Evolutionary conservation across 169 alveolate genomes (phyloP), one percentile per base, ranked within the genome.

Genomic region (Plasmodium berghei): DNA sequence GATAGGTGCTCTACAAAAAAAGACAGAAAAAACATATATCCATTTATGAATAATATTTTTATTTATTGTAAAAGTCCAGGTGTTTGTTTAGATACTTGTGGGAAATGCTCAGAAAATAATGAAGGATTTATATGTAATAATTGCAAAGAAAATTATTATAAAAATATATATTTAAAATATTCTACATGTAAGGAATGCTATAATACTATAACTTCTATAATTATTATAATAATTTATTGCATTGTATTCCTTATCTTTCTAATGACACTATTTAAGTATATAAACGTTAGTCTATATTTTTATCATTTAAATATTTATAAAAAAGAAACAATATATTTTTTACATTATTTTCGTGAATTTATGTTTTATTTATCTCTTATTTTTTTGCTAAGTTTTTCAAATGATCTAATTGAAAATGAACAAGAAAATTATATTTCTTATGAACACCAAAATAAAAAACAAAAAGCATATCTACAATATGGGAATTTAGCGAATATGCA

Each of bases 351-450:
- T 86, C 86, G 91, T 18, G 77, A 86, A 58, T 86, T 69, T 40
- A 18, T 46, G 12, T 86, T 86, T 86, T 86, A 86, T 20, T 58
- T 71, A 71, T 69, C 91, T 22, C 87, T 86, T 34, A 58, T 86
- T 24, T 71, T 86, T 24, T 20, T 86, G n/a, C n/a, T 86, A 40
- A 72, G 87, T 58, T 26, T 86, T 58, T 86, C 87, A 70, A 86
- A 70, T 63, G 91, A 86, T 86, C 46, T 86, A 52, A 86, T 87
- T 48, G 91, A 86, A 86, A 86, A 28, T 49, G 91, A 86, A 54
- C 9, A 56, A 54, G 91, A 86, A 24, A 46, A 71, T 48, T 86
- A 58, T 34, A 70, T 52, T 28, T 45, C 49, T 10, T n/a, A 70
- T 22, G 59, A 62, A 24, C 28, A 34, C 24, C 52, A 22, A 24